Conservation (phyloP, 2,329 filamentous ascomycete species). For the Helminthosporium solani region DNA sequence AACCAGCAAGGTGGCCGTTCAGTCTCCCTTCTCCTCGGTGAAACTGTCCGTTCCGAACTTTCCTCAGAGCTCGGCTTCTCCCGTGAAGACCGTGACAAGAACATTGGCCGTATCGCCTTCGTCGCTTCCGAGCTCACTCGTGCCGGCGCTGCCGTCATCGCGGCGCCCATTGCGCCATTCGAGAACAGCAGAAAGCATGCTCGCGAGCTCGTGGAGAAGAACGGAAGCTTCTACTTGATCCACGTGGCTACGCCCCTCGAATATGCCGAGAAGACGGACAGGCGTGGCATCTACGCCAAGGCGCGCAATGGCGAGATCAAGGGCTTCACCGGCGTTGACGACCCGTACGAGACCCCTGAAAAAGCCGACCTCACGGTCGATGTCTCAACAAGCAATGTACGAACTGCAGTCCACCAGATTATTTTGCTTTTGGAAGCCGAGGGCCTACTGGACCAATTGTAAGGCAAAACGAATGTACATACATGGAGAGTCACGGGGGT, state of each 20-base stretch:
- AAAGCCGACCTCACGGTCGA: slow-evolving; percentile 86
- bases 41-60: slow-evolving; percentile 90
- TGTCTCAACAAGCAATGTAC: slow-evolving; percentile 79
- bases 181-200: slow-evolving; percentile 75
- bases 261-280: slow-evolving; percentile 92
- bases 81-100: slow-evolving; percentile 86
- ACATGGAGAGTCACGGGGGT: too few species aligned
- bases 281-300: slow-evolving; percentile 81
- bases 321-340: slow-evolving; percentile 97
- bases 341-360: slow-evolving; percentile 84
- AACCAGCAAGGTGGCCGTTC: slow-evolving; percentile 97
- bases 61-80: slow-evolving; percentile 95
- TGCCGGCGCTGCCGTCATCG: slow-evolving; percentile 90
- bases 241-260: slow-evolving; percentile 93
- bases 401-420: slow-evolving; percentile 96
- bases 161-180: slow-evolving; percentile 92
- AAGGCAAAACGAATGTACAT: slow-evolving; percentile 1
- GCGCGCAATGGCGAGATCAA: slow-evolving; percentile 89
- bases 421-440: slow-evolving; percentile 86
- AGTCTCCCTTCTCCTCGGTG: slow-evolving; percentile 90
- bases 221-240: slow-evolving; percentile 89
- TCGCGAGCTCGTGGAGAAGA: slow-evolving; percentile 81
- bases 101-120: slow-evolving; percentile 95
- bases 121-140: slow-evolving; percentile 93
- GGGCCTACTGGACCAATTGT: slow-evolving; percentile 71